These are phyloP conservation scores for Talaromyces wortmannii DNA, from an alignment of 495 filamentous ascomycete genomes.

Conservation along the genomic window DNA sequence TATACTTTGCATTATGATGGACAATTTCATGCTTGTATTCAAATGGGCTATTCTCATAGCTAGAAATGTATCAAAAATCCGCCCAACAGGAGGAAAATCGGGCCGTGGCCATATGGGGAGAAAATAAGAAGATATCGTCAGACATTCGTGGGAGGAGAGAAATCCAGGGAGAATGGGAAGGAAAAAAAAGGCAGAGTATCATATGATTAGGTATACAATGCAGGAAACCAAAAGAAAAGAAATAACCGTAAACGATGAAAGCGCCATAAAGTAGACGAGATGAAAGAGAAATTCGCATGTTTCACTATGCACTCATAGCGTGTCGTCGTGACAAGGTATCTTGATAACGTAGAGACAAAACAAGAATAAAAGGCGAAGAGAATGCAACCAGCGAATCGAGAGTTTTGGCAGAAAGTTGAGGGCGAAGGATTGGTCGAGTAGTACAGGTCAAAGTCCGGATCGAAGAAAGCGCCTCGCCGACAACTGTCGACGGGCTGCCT, in stretches of 20 bases:
- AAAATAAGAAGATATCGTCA: neutral
- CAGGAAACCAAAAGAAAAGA: neutral
- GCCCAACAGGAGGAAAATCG: neutral
- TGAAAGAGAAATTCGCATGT: neutral
- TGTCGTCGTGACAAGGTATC: slow-evolving; percentile 5
- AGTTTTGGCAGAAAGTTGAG: neutral
- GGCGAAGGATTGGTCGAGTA: neutral
- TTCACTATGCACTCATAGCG: neutral
- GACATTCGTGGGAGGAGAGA: neutral
- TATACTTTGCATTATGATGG: neutral
- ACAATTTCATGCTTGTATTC: neutral
- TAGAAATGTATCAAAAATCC: neutral
- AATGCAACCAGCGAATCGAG: too few species aligned
- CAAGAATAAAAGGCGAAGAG: slow-evolving; percentile 7
- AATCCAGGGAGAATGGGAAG: neutral
- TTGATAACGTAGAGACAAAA: slow-evolving; percentile 5
- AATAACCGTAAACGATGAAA: neutral
- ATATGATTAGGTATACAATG: neutral
- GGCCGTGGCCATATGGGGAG: neutral
- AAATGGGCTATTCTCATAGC: too few species aligned
- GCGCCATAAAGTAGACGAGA: neutral
- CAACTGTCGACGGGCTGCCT: neutral
- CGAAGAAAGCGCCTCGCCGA: neutral
- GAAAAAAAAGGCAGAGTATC: neutral
- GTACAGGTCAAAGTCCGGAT: too few species aligned